phyloP scores from a whole-genome alignment of 2,329 filamentous ascomycete species.

The Botrytis sinoallii region DNA sequence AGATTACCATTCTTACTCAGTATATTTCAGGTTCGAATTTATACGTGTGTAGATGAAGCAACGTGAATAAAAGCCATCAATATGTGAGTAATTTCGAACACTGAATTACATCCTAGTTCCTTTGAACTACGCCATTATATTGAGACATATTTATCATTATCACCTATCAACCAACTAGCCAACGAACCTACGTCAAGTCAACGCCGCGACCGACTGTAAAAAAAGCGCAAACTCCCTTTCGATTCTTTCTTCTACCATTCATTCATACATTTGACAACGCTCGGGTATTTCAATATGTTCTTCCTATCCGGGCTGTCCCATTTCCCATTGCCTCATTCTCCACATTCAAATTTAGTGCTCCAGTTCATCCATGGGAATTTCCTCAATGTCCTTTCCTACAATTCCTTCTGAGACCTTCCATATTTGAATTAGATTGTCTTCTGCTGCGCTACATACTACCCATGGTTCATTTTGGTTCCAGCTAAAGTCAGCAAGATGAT shows the following conservation, averaged over 20 bases:
- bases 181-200: neutral
- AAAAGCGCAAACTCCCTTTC: slow-evolving; percentile 2
- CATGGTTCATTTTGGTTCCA: slow-evolving; percentile 98
- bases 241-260: neutral
- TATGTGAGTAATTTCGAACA: too few species aligned
- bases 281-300: slow-evolving; percentile 12
- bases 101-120: neutral
- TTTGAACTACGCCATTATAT: neutral
- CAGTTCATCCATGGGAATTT: slow-evolving; percentile 74
- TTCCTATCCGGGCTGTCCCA: neutral
- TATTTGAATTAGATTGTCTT: slow-evolving; percentile 95
- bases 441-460: slow-evolving; percentile 91
- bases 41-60: neutral
- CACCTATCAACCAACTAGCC: neutral
- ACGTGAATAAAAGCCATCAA: neutral
- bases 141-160: slow-evolving; percentile 6
- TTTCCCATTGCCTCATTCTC: neutral
- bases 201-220: neutral
- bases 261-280: slow-evolving; percentile 1
- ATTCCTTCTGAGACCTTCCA: slow-evolving; percentile 86
- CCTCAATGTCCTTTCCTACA: slow-evolving; percentile 71
- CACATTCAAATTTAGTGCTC: slow-evolving; percentile 48
- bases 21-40: rapidly evolving
- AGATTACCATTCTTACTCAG: neutral
- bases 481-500: slow-evolving; percentile 92